Conservation (phyloP, 495 filamentous ascomycete genomes). For the Hypoxylon lienhwacheense region DNA sequence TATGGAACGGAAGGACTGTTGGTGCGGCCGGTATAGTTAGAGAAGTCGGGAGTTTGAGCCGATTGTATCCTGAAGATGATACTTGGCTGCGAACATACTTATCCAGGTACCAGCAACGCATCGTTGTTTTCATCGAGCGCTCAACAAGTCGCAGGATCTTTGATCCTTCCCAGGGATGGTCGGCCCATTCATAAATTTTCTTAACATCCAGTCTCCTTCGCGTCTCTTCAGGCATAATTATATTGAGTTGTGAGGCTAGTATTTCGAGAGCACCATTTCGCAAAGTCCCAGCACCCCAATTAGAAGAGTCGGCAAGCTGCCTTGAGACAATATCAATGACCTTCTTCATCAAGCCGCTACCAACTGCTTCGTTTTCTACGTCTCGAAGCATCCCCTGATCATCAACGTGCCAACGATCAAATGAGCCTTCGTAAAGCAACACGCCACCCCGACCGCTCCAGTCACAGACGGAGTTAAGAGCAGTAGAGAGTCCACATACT, state of each 20-base stretch:
- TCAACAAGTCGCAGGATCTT: conserved; percentile 84
- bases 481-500: conserved; percentile 93
- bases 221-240: conserved; percentile 34
- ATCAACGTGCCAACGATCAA: conserved; percentile 94
- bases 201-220: conserved; percentile 37
- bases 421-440: conserved; percentile 65
- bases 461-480: conserved; percentile 94
- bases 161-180: conserved; percentile 83
- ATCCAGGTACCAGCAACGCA: conserved; percentile 88
- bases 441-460: conserved; percentile 92
- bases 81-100: conserved; percentile 67
- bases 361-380: conserved; percentile 58
- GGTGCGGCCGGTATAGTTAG: conserved; percentile 86
- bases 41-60: conserved; percentile 73
- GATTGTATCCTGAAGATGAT: conserved; percentile 62
- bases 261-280: conserved; percentile 50
- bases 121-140: conserved; percentile 72
- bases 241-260: conserved; percentile 52
- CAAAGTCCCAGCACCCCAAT: conserved; percentile 80
- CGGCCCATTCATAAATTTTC: conserved; percentile 68
- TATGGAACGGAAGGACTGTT: conserved; percentile 97
- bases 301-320: conserved; percentile 83
- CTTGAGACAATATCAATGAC: conserved; percentile 95
- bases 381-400: conserved; percentile 83
- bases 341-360: conserved; percentile 86